phyloP scores from a whole-genome alignment of 2,329 filamentous ascomycete species.

The Gremmenia infestans region DNA sequence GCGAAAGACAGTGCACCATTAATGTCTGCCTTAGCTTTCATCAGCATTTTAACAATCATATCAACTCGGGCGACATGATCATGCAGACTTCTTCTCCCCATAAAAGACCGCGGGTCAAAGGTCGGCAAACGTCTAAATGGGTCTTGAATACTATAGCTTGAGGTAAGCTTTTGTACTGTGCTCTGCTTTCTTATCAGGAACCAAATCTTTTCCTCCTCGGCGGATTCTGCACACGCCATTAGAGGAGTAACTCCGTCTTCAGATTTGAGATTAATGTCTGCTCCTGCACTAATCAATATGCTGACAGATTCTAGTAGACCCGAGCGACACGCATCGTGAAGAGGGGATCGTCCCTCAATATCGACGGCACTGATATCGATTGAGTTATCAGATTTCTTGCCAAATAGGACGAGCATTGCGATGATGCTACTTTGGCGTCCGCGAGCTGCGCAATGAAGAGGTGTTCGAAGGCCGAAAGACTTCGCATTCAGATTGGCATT shows the following conservation, averaged over 20 bases:
- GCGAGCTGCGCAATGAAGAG: neutral
- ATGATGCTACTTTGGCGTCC: neutral
- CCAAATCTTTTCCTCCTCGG: neutral
- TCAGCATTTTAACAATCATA: neutral
- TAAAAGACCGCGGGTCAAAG: neutral
- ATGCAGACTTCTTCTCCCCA: neutral
- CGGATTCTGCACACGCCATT: neutral
- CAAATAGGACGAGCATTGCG: neutral
- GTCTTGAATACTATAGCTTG: neutral
- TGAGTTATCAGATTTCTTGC: neutral
- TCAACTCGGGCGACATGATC: neutral
- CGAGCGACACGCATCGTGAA: constrained; percentile 13
- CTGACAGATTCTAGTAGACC: constrained; percentile 11
- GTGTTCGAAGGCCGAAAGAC: neutral
- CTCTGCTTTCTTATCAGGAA: neutral
- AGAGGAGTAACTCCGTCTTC: constrained; percentile 3
- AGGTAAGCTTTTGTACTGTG: neutral
- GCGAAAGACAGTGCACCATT: neutral
- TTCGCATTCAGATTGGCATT: neutral
- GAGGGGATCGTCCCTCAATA: constrained; percentile 4
- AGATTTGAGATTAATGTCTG: neutral
- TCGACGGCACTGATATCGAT: constrained; percentile 2
- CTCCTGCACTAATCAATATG: constrained; percentile 9
- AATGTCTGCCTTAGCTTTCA: neutral
- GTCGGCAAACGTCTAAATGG: neutral